Evolutionary conservation across 1,284 basidiomycete genomes (phyloP).

Genomic region (Salmacisia buchloeana): DNA sequence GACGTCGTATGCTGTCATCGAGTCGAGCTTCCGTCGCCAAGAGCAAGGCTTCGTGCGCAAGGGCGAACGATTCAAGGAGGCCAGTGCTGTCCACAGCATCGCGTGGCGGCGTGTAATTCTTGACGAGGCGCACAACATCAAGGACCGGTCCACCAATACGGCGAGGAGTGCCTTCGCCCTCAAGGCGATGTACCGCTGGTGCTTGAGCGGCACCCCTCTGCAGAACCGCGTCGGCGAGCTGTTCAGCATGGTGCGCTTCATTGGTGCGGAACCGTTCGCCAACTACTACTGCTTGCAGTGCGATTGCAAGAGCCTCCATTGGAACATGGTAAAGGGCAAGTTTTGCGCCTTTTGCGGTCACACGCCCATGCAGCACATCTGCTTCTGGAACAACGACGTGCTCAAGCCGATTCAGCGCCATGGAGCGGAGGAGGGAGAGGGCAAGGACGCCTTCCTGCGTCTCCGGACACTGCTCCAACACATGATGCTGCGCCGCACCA

Average conservation of each 20-base stretch:
- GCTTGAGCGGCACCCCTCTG: constrained; percentile 88
- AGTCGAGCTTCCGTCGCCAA: constrained; percentile 89
- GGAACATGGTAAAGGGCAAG: constrained; percentile 77
- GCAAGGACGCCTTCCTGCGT: constrained; percentile 40
- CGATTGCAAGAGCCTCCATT: constrained; percentile 80
- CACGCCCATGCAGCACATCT: constrained; percentile 85
- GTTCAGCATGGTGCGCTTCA: constrained; percentile 73
- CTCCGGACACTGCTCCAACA: constrained; percentile 69
- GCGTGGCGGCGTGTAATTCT: constrained; percentile 78
- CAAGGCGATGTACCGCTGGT: constrained; percentile 78
- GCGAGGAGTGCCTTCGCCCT: constrained; percentile 92
- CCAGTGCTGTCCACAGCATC: constrained; percentile 76
- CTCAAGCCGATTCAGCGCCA: constrained; percentile 47
- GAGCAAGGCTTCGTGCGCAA: constrained; percentile 84
- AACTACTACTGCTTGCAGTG: constrained; percentile 65
- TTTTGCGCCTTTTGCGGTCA: constrained; percentile 87
- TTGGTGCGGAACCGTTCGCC: constrained; percentile 34
- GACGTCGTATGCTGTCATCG: constrained; percentile 65
- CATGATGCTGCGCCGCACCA: constrained; percentile 77
- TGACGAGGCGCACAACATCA: constrained; percentile 92
- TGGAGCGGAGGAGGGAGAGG: constrained; percentile 41
- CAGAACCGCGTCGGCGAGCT: constrained; percentile 84
- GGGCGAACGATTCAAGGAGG: constrained; percentile 78
- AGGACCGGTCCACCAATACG: constrained; percentile 84
- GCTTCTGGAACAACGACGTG: constrained; percentile 52